Base-by-base conservation (phyloP, 495 filamentous ascomycete species). In the Diplogelasinospora grovesii region DNA sequence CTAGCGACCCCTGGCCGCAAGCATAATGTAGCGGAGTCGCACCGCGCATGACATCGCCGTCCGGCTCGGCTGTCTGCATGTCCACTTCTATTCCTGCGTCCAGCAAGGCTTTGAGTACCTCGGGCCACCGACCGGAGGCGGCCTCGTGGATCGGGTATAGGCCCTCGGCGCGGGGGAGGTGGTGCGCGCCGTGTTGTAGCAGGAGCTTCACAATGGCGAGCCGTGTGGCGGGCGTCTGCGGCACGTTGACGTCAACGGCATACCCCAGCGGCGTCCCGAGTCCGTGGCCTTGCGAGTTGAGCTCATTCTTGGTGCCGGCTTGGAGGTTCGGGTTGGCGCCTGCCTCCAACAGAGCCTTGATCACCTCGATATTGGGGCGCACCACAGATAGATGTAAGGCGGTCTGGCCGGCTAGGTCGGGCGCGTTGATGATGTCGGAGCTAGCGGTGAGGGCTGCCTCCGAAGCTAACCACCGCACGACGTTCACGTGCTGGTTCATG, bases 11-110 rank as follows among this genome's bases (percentile, higher is more conserved):
- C 25, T 21, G 10, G 33, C 13, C 41, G 15, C 33, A 24, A 21
- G 41, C 41, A 19, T 37, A 38, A 18, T 29, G 24, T 6, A 45
- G 41, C n/a, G 41, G 33, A 1, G 33, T 36, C 3, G 41, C 25
- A 21, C 13, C 19, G 19, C 26, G 41, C 34, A 45, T 29, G n/a
- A n/a, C 27, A 14, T 18, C 26, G 11, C 5, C 5, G 25, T 45
- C 26, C 16, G 8, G 13, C 8, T 13, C n/a, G 25, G 24, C n/a
- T 4, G 24, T 14, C n/a, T n/a, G n/a, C n/a, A n/a, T 1, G 13
- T 24, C 15, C 10, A 5, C 20, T 18, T 18, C 18, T 31, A 11
- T 8, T 14, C 10, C 15, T 9, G 2, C 18, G 13, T 9, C 19
- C 8, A 26, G 6, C 22, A 29, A 10, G 22, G 25, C 41, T n/a